Base-by-base conservation (phyloP, 208 protist genomes). In the Phytomonas francai region DNA sequence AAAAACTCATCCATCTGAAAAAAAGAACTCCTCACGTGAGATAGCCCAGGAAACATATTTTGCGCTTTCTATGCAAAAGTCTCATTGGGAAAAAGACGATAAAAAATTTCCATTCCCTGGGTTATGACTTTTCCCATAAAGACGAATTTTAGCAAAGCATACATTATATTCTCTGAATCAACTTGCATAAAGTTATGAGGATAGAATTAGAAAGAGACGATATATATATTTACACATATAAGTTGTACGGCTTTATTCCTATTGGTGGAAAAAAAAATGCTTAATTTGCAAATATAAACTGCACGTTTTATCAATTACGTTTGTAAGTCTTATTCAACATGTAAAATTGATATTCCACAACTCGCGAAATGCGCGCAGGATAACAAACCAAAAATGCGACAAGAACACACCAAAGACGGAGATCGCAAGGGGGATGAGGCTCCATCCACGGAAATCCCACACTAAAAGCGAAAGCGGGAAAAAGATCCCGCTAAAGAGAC, bases 381-480 rank as follows among this genome's bases (percentile, higher is more conserved):
- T 75, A 11, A 87, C 78, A 57, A 83, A 81, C 34, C 66, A 73
- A 31, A 80, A 65, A 56, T 90, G 88, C 3, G 80, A 63, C 16
- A 79, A 65, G 54, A 84, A 90, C 31, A 94, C 78, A 28, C 85
- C 70, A 45, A 86, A 81, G 12, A 80, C 78, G 0, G 88, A 76
- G 2, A 68, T 57, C 14, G 79, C 81, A 9, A 90, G 76, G 0
- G 88, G 85, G 16, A 91, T 71, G 39, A 89, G 39, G 51, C 68
- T 81, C 36, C 79, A 78, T 0, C 88, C 88, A 16, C 85, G 74
- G 49, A 90, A 90, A 31, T 90, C 79, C 68, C 42, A 76, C 64
- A 77, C 63, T 32, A 90, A 51, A 14, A 91, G 68, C 4, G 77
- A 88, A 6, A 87, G 49, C 14, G 88, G 88, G 75, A 83, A 94